phyloP scores from a whole-genome alignment of 768 basidiomycete genomes.

The Pulveroboletus sp. region DNA sequence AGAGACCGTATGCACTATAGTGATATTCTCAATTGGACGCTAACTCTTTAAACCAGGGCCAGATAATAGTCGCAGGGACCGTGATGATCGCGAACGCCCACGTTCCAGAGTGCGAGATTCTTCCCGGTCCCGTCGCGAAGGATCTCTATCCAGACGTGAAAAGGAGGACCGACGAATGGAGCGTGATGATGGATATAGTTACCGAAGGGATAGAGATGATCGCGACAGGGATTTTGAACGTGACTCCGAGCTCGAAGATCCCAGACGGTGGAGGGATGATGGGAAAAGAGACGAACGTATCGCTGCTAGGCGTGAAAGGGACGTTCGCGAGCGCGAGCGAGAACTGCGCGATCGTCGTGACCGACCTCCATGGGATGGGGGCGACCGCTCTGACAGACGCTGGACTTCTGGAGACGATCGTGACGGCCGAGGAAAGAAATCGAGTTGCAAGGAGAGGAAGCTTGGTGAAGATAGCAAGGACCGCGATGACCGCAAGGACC shows the following conservation, averaged over 20 bases:
- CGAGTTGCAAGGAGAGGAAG: conserved; percentile 56
- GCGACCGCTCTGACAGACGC: conserved; percentile 43
- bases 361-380: conserved; percentile 44
- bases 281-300: conserved; percentile 76
- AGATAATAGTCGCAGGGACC: conserved; percentile 52
- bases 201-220: conserved; percentile 33
- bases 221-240: conserved; percentile 41
- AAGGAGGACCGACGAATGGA: conserved; percentile 35
- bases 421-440: conserved; percentile 58
- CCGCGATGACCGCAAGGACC: conserved; percentile 47
- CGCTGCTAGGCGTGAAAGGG: conserved; percentile 54
- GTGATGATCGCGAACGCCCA: conserved; percentile 58
- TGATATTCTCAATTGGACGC: neutral
- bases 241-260: conserved; percentile 57
- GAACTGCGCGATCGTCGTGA: conserved; percentile 40
- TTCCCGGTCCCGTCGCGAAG: conserved; percentile 56
- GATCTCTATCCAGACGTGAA: conserved; percentile 50
- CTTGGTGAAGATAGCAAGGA: conserved; percentile 43
- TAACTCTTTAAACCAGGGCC: conserved; percentile 35
- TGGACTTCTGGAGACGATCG: conserved; percentile 67
- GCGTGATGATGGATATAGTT: conserved; percentile 26
- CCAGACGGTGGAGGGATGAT: conserved; percentile 77
- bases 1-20: conserved; percentile 51
- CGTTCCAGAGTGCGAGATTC: conserved; percentile 62
- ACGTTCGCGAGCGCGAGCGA: conserved; percentile 29